These are phyloP conservation scores for Hygrophila difformis DNA, from an alignment of 257 asterid species.

Conservation along the genomic window DNA sequence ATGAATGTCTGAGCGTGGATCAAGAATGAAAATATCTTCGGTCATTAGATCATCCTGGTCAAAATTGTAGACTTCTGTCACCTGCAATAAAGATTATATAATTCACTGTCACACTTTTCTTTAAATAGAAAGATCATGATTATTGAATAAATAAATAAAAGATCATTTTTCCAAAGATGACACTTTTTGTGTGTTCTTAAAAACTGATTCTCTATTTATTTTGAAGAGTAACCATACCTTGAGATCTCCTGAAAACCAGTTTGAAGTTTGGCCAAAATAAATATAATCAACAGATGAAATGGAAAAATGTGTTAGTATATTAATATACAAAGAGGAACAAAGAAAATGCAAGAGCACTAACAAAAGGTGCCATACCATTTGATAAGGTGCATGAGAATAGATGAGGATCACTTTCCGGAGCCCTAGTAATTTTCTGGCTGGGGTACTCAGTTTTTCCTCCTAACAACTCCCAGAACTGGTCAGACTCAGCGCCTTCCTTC, in stretches of 20 bases:
- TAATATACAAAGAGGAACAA: conserved; percentile 3
- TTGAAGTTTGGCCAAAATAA: conserved; percentile 24
- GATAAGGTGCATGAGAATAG: conserved; percentile 71
- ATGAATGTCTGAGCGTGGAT: conserved; percentile 56
- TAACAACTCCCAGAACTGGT: conserved; percentile 93
- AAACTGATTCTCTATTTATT: too few species aligned
- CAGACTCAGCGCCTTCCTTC: conserved; percentile 93
- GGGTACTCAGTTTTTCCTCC: conserved; percentile 94
- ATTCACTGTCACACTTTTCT: background rate
- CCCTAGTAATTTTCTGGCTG: conserved; percentile 75
- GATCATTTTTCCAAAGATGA: too few species aligned
- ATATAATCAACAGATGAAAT: conserved; percentile 21
- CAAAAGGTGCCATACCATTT: conserved; percentile 40
- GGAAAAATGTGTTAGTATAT: background rate
- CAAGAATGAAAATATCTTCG: conserved; percentile 70
- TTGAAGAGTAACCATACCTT: background rate
- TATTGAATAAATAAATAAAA: too few species aligned
- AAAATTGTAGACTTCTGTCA: conserved; percentile 68
- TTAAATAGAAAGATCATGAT: too few species aligned
- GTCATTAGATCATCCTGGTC: conserved; percentile 87
- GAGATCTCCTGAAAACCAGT: background rate
- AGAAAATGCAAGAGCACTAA: conserved; percentile 11
- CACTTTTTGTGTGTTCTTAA: too few species aligned
- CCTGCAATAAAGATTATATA: conserved; percentile 37
- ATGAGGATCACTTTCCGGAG: conserved; percentile 86